Evolutionary conservation across 306 rosid genomes (phyloP).

Genomic region (Urtica urens): DNA sequence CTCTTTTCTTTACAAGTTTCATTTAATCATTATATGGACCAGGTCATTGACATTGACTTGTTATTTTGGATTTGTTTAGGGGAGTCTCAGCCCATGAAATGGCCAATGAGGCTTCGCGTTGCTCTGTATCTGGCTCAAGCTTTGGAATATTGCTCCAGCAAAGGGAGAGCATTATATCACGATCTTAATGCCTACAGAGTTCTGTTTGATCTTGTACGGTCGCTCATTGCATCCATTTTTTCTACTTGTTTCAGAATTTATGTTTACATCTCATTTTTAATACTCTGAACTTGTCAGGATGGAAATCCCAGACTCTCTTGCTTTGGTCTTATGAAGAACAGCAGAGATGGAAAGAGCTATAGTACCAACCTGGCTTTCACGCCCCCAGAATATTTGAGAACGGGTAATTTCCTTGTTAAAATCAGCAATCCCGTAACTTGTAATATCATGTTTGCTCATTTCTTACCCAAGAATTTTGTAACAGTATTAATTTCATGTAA

Average conservation of each 20-base stretch:
- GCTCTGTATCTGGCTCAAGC: constrained; percentile 95
- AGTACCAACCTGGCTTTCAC: constrained; percentile 97
- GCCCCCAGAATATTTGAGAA: constrained; percentile 96
- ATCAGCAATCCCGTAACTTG: neutral
- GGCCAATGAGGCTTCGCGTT: constrained; percentile 99
- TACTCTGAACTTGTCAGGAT: constrained; percentile 38
- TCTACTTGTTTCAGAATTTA: constrained; percentile 3
- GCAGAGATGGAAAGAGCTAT: constrained; percentile 95
- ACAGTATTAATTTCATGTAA: neutral
- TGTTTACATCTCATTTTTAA: constrained; percentile 10
- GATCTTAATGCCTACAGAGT: constrained; percentile 97
- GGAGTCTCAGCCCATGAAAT: constrained; percentile 95
- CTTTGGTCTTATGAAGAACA: constrained; percentile 98
- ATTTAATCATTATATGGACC: neutral
- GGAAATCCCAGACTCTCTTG: constrained; percentile 92
- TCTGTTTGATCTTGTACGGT: constrained; percentile 70
- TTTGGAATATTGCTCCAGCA: constrained; percentile 77
- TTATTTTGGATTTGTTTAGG: constrained; percentile 32
- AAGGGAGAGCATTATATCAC: constrained; percentile 81
- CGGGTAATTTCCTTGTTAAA: constrained; percentile 38
- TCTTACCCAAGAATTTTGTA: no score
- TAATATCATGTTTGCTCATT: neutral
- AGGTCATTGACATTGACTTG: neutral
- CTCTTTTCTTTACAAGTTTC: neutral
- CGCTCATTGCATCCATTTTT: neutral